These are phyloP conservation scores for Hamigera avellanea DNA, from an alignment of 495 filamentous ascomycete genomes.

Conservation along the genomic window DNA sequence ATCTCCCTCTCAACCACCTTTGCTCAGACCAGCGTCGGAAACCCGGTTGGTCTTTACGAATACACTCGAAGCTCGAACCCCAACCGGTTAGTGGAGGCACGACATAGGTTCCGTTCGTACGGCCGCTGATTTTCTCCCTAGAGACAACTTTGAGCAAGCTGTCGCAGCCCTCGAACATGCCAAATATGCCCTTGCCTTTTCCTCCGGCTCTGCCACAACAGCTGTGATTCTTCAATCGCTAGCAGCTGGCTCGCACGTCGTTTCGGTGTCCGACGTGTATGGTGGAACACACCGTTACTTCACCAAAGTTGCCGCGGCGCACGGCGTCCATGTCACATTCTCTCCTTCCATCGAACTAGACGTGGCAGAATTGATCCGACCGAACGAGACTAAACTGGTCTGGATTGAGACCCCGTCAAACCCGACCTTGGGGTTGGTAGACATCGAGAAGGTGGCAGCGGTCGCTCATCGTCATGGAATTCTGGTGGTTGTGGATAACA, in stretches of 20 bases:
- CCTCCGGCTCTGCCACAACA: slow-evolving; percentile 88
- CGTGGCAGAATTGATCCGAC: slow-evolving; percentile 68
- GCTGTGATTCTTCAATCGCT: slow-evolving; percentile 88
- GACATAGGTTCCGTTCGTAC: background rate
- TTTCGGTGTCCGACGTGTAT: slow-evolving; percentile 95
- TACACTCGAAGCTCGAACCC: slow-evolving; percentile 89
- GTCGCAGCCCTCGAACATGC: slow-evolving; percentile 88
- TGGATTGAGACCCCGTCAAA: slow-evolving; percentile 98
- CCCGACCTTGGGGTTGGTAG: slow-evolving; percentile 82
- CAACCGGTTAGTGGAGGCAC: slow-evolving; percentile 48
- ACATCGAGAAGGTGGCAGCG: slow-evolving; percentile 73
- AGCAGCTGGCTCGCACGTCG: slow-evolving; percentile 81
- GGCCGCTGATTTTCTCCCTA: slow-evolving; percentile 13
- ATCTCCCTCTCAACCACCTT: slow-evolving; percentile 95
- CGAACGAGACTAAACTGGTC: slow-evolving; percentile 76
- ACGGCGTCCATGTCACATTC: slow-evolving; percentile 92
- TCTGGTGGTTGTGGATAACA: slow-evolving; percentile 96
- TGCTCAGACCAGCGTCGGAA: slow-evolving; percentile 72
- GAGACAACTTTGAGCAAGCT: slow-evolving; percentile 82
- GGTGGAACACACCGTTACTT: slow-evolving; percentile 98
- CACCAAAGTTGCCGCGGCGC: slow-evolving; percentile 90
- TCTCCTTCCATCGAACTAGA: slow-evolving; percentile 82
- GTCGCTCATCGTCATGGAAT: slow-evolving; percentile 82
- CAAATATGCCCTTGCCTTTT: slow-evolving; percentile 87
- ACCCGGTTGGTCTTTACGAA: slow-evolving; percentile 77